Evolutionary conservation across 2,329 filamentous ascomycete species (phyloP), one percentile per base, ranked within the genome.

Genomic region (Apiospora malaysiana): DNA sequence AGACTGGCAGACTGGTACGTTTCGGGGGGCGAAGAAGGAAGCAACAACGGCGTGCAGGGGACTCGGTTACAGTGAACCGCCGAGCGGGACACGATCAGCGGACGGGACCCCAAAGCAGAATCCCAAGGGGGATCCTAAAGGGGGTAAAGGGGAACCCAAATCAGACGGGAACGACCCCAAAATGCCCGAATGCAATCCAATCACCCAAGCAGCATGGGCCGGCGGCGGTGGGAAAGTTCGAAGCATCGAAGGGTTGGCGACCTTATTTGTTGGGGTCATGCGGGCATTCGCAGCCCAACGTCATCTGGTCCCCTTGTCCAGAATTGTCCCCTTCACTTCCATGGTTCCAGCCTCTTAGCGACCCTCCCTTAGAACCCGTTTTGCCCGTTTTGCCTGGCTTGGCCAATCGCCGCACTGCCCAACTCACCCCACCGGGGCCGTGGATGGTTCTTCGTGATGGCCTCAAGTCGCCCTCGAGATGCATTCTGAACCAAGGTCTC

Each of bases 381-480:
- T 56, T 23, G 27, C 43, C 45, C 59, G 43, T 51, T 25, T 51
- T 2, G 9, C 25, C 25, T 27, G 8, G 42, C 42, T 51, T 16
- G 45, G 49, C 69, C 66, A 70, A 70, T 67, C 9, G 63, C 43
- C 66, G 18, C 14, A 16, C 25, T 67, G 70, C 68, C 70, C 68
- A 72, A 68, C 46, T 67, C 71, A 72, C 68, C 71, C 66, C 27
- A 47, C 49, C 25, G 18, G 40, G 68, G 40, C 27, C 37, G 42
- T 56, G 43, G 45, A 32, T n/a, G 68, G 69, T 37, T 68, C 45
- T 67, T 70, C 45, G 71, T 56, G 66, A 70, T 72, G 51, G 51
- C 42, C 59, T 70, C 71, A 67, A 43, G 43, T 47, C 25, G 66
- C 43, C 25, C 27, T 37, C 6, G 66, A 40, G 25, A 46, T 21